phyloP scores from a whole-genome alignment of 2,329 filamentous ascomycete genomes.

The Chrysosporium keratinophilum region DNA sequence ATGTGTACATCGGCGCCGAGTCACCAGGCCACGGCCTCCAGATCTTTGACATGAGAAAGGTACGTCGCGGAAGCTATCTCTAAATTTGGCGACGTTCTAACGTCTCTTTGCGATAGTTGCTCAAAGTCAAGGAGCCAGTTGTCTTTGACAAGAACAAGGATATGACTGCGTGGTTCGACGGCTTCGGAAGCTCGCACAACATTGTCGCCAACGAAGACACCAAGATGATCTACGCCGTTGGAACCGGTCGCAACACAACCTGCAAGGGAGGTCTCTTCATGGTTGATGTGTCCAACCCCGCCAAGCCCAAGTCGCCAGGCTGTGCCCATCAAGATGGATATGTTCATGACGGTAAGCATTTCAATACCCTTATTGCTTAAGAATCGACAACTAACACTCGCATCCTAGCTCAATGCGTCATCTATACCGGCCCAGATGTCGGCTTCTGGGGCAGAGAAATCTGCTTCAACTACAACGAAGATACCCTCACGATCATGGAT shows the following conservation, averaged over 20 bases:
- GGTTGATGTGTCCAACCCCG: conserved; percentile 46
- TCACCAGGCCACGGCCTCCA: conserved; percentile 47
- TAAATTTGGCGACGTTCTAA: background rate
- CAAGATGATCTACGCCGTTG: conserved; percentile 42
- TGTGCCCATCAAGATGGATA: conserved; percentile 49
- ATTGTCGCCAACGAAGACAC: conserved; percentile 37
- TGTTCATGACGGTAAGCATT: conserved; percentile 43
- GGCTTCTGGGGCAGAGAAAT: conserved; percentile 43
- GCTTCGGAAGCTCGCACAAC: conserved; percentile 43
- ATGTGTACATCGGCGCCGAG: conserved; percentile 30
- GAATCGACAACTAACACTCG: background rate
- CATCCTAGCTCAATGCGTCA: conserved; percentile 42
- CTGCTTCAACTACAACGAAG: conserved; percentile 47
- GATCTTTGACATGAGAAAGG: conserved; percentile 52
- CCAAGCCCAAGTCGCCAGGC: conserved; percentile 45
- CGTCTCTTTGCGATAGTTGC: conserved; percentile 27
- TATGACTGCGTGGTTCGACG: conserved; percentile 35
- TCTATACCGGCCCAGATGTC: conserved; percentile 44
- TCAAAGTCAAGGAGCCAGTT: conserved; percentile 31
- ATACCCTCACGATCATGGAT: conserved; percentile 21
- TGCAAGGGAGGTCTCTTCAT: conserved; percentile 50
- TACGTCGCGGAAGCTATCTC: background rate
- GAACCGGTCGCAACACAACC: conserved; percentile 34
- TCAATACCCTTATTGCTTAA: background rate
- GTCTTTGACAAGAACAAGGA: conserved; percentile 37